Conservation (phyloP, 2,329 filamentous ascomycete genomes). For the Penicillium digitatum region DNA sequence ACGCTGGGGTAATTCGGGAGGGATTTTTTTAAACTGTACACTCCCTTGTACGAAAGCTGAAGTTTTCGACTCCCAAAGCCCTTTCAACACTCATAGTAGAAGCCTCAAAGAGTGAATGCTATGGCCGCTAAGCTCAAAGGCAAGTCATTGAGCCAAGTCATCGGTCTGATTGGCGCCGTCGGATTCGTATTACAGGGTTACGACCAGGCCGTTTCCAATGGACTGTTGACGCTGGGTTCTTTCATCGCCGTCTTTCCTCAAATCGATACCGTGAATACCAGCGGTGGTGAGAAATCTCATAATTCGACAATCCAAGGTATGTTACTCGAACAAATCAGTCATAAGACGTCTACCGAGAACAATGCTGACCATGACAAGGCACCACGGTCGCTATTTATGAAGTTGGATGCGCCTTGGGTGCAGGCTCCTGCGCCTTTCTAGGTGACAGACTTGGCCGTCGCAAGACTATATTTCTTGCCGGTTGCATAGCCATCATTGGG, state of each 20-base stretch:
- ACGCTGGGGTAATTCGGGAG: background rate
- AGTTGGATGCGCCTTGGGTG: constrained; percentile 24
- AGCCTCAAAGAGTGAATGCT: background rate
- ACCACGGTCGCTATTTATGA: constrained; percentile 26
- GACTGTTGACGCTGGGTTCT: constrained; percentile 15
- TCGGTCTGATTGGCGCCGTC: constrained; percentile 16
- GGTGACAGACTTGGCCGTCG: constrained; percentile 21
- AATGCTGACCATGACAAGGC: constrained; percentile 8
- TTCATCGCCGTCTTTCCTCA: constrained; percentile 17
- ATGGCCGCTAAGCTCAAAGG: constrained; percentile 12
- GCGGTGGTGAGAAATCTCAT: constrained; percentile 11
- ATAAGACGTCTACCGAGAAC: too few species aligned
- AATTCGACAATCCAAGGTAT: constrained; percentile 20
- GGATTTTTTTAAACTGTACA: background rate
- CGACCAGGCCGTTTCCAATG: constrained; percentile 19
- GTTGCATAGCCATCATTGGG: constrained; percentile 14
- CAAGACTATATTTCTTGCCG: constrained; percentile 17
- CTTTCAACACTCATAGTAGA: background rate
- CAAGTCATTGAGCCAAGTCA: constrained; percentile 13
- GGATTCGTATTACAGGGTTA: constrained; percentile 19
- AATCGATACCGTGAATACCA: constrained; percentile 16
- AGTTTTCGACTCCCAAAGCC: background rate
- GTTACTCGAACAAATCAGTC: background rate
- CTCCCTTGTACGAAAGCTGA: background rate
- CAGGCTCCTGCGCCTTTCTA: constrained; percentile 10